These are phyloP conservation scores for Fusarium luffae DNA, from an alignment of 2,329 filamentous ascomycete genomes.

Conservation along the genomic window DNA sequence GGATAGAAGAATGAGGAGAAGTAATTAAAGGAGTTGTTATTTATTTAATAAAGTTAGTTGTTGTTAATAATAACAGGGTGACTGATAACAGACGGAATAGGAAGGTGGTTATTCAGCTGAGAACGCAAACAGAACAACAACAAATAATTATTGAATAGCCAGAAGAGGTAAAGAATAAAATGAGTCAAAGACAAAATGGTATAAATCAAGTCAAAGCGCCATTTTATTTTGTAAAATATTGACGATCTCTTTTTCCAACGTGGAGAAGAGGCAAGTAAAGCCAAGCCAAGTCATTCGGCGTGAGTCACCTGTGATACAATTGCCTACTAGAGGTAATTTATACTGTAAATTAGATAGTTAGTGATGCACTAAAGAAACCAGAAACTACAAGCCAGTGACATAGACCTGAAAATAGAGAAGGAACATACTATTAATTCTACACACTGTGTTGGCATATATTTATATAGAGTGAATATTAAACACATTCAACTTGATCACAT, in stretches of 20 bases:
- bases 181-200: constrained; percentile 17
- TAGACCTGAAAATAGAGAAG: background rate
- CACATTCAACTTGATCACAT: background rate
- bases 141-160: no score
- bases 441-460: background rate
- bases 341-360: background rate
- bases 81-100: constrained; percentile 15
- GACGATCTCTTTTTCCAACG: background rate
- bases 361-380: background rate
- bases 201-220: constrained; percentile 7
- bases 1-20: background rate
- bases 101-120: constrained; percentile 29
- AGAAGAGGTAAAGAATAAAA: background rate
- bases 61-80: background rate
- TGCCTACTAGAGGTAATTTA: background rate
- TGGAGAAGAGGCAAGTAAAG: background rate
- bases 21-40: background rate
- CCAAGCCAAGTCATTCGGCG: constrained; percentile 34
- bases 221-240: background rate
- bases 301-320: constrained; percentile 39
- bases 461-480: background rate
- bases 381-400: constrained; percentile 1
- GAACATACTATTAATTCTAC: background rate
- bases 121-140: background rate
- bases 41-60: background rate